Percentiles rank a stretch among this genome's conserved stretches.
Conservation (phyloP, 257 asterid genomes). For the Paulownia fortunei region DNA sequence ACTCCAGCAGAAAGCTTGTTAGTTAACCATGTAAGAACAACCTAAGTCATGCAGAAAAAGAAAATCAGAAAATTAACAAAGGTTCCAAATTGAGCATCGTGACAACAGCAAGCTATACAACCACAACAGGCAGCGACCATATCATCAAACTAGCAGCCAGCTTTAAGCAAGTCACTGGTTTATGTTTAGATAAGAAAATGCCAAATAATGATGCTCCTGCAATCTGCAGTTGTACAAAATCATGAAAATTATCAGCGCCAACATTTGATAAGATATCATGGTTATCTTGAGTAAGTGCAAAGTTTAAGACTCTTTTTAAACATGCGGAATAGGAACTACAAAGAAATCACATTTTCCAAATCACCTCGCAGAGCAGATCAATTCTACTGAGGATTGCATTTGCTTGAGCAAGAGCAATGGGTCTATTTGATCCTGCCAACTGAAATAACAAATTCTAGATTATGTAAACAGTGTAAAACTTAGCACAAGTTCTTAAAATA, state of each 20-base stretch:
- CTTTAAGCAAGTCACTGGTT: constrained; percentile 80
- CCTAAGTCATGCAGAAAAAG: constrained; percentile 51
- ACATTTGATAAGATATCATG: constrained; percentile 6
- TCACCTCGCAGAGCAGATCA: constrained; percentile 93
- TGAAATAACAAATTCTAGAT: constrained; percentile 36
- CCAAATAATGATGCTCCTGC: constrained; percentile 98
- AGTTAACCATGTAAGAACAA: constrained; percentile 80
- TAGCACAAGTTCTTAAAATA: neutral
- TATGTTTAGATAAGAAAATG: constrained; percentile 76
- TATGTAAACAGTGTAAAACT: constrained; percentile 14
- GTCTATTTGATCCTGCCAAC: constrained; percentile 96
- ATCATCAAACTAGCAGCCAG: constrained; percentile 81
- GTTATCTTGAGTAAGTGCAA: neutral
- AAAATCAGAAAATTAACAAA: constrained; percentile 25
- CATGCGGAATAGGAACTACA: constrained; percentile 21
- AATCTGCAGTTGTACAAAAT: constrained; percentile 56
- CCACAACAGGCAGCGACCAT: constrained; percentile 83
- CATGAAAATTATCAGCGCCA: constrained; percentile 23
- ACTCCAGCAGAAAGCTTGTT: constrained; percentile 93
- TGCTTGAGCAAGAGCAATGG: constrained; percentile 97
- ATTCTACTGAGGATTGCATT: constrained; percentile 91
- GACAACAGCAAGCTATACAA: constrained; percentile 36
- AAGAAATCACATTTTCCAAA: constrained; percentile 28
- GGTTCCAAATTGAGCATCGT: constrained; percentile 11
- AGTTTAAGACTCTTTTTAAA: neutral